These are phyloP conservation scores for Pythium chondricola DNA, from an alignment of 352 stramenopile genomes.

Conservation along the genomic window DNA sequence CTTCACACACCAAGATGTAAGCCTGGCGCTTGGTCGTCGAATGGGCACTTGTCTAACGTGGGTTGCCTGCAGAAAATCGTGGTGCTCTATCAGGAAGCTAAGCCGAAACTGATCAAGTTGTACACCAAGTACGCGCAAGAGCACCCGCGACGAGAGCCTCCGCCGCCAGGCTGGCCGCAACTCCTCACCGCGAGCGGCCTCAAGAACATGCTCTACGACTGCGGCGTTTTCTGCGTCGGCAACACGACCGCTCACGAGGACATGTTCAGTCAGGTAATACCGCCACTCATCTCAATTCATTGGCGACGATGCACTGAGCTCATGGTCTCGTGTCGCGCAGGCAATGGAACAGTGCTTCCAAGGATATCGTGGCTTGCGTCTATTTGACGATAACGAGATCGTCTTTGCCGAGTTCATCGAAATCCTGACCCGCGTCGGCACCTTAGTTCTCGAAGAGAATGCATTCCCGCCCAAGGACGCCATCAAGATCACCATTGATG, in stretches of 20 bases:
- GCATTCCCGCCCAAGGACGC: slow-evolving; percentile 52
- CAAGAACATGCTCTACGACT: slow-evolving; percentile 70
- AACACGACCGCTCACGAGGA: slow-evolving; percentile 44
- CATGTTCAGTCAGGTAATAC: slow-evolving; percentile 40
- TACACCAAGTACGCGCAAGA: slow-evolving; percentile 63
- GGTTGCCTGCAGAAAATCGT: slow-evolving; percentile 43
- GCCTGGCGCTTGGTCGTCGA: too few species aligned
- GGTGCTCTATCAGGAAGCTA: slow-evolving; percentile 60
- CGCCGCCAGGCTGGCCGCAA: slow-evolving; percentile 25
- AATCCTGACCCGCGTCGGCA: slow-evolving; percentile 52
- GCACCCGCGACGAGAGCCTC: slow-evolving; percentile 12
- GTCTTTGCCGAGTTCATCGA: slow-evolving; percentile 78
- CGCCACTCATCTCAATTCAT: neutral
- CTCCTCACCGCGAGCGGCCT: slow-evolving; percentile 38
- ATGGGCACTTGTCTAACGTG: too few species aligned
- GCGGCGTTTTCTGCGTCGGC: slow-evolving; percentile 67
- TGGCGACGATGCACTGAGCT: neutral
- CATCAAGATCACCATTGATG: slow-evolving; percentile 74
- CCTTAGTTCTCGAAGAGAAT: slow-evolving; percentile 53
- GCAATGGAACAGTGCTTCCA: slow-evolving; percentile 62
- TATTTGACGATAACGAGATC: slow-evolving; percentile 33
- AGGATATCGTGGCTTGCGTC: slow-evolving; percentile 29
- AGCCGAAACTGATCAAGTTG: slow-evolving; percentile 65
- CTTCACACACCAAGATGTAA: slow-evolving; percentile 66
- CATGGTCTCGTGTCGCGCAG: too few species aligned